A percentile compares a stretch with the other conserved stretches of the same genome.
Evolutionary conservation across 495 filamentous ascomycete species (phyloP).

Genomic region (Penicillium lividum): DNA sequence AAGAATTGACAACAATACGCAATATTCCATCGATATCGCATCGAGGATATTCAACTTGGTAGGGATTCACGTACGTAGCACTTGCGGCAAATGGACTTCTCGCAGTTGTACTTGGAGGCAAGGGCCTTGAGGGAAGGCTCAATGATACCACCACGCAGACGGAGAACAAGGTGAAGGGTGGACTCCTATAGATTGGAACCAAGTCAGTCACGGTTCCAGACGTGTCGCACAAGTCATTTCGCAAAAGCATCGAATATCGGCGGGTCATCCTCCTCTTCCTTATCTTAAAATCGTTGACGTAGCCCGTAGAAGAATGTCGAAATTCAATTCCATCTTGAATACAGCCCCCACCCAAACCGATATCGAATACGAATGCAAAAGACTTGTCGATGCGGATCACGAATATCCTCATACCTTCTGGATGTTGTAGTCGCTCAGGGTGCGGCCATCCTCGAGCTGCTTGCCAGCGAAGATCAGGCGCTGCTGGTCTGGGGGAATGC

Average conservation of each 20-base stretch:
- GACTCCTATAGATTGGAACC: slow-evolving; percentile 68
- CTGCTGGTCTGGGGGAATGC: slow-evolving; percentile 98
- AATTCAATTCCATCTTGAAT: slow-evolving; percentile 9
- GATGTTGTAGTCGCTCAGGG: slow-evolving; percentile 99
- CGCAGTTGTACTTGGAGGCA: slow-evolving; percentile 99
- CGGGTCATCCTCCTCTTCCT: slow-evolving; percentile 15
- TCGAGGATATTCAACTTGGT: slow-evolving; percentile 1
- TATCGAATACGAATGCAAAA: slow-evolving; percentile 4
- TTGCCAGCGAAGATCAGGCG: slow-evolving; percentile 99
- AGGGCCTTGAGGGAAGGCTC: slow-evolving; percentile 98
- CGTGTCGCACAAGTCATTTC: slow-evolving; percentile 6
- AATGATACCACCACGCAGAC: slow-evolving; percentile 99
- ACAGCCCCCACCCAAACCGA: slow-evolving; percentile 8
- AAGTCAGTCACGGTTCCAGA: slow-evolving; percentile 27
- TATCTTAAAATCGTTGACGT: slow-evolving; percentile 2
- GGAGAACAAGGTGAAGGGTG: slow-evolving; percentile 97
- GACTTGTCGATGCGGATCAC: slow-evolving; percentile 3
- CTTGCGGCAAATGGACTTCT: slow-evolving; percentile 99
- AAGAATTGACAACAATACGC: neutral
- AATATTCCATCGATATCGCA: neutral
- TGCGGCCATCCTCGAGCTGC: slow-evolving; percentile 99
- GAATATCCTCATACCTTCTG: slow-evolving; percentile 75
- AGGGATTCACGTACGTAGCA: slow-evolving; percentile 75
- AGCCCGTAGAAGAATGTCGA: neutral
- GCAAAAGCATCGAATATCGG: slow-evolving; percentile 2